Conservation (phyloP, 805 yeast genomes). For the Saccharomycopsis oosterbeekiorum region DNA sequence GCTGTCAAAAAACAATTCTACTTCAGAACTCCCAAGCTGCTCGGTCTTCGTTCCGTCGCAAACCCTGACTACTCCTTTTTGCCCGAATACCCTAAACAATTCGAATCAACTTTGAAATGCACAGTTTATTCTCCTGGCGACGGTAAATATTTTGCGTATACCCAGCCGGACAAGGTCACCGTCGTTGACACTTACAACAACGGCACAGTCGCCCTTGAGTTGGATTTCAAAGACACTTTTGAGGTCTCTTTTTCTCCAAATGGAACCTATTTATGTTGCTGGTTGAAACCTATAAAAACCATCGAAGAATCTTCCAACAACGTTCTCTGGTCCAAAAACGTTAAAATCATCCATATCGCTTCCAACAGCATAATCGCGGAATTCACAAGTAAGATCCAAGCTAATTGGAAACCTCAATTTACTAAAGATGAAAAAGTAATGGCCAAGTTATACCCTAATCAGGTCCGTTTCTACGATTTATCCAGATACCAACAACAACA, state of each 20-base stretch:
- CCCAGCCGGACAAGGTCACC: conserved; percentile 52
- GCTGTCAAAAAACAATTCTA: conserved; percentile 24
- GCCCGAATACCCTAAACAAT: neutral
- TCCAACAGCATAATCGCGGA: conserved; percentile 41
- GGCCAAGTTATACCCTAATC: conserved; percentile 48
- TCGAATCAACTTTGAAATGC: conserved; percentile 2
- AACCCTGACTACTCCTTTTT: conserved; percentile 28
- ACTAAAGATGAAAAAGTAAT: conserved; percentile 68
- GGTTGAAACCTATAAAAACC: conserved; percentile 73
- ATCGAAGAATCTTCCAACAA: conserved; percentile 53
- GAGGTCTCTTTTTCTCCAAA: conserved; percentile 85
- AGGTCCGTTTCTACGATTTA: conserved; percentile 60
- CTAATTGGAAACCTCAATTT: conserved; percentile 89
- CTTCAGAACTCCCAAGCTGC: conserved; percentile 43
- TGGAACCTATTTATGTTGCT: conserved; percentile 72
- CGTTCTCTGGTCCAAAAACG: conserved; percentile 54
- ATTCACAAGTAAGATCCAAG: conserved; percentile 73
- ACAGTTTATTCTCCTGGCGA: conserved; percentile 35
- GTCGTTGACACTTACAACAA: conserved; percentile 40
- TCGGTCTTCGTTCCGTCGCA: conserved; percentile 31
- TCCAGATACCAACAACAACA: conserved; percentile 15
- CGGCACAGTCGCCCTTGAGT: conserved; percentile 36
- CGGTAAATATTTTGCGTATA: conserved; percentile 62
- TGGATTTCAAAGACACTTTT: conserved; percentile 57
- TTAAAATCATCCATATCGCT: conserved; percentile 58